Base-by-base conservation (phyloP, 2,329 filamentous ascomycete genomes). In the Stromatinia cepivora region DNA sequence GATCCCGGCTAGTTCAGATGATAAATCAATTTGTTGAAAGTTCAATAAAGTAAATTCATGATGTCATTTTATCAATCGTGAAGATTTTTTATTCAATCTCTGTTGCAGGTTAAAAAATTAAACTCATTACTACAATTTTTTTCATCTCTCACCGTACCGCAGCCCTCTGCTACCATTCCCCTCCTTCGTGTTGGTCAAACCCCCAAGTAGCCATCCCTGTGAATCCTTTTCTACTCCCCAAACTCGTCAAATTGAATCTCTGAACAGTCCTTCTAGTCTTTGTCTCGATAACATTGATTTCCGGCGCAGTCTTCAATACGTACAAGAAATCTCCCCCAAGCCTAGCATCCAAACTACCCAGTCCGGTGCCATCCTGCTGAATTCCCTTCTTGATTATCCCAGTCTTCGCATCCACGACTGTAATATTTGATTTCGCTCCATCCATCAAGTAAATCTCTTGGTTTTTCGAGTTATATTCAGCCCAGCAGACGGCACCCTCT, bases 171-270 rank as follows among this genome's bases (percentile, higher is more conserved):
- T 36, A n/a, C 11, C 22, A 36, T 39, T 13, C 10, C 13, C 6
- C 20, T n/a, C 48, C 11, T 34, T 57, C 31, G 22, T 57, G 10
- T n/a, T 57, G 31, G 15, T n/a, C 34, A 58, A 62, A 46, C 5
- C 58, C 53, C 53, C 64, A 72, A 57, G 73, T 65, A 39, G 72
- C 70, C 69, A 72, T 68, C n/a, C 72, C 73, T 56, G 68, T 62
- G 20, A 68, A 72, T 15, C 69, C 66, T 31, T 69, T 36, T 34
- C 72, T 72, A 34, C 67, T 70, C 31, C 70, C 71, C 54, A 71
- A 64, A 17, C 34, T 31, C 28, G 45, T 69, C 70, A 73, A 57
- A 70, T 73, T 58, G 22, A 74, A 61, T 46, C 36, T 67, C 62
- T 73, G 71, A 22, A 72, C 42, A 22, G 69, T 28, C 28, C 20